Base-by-base conservation (phyloP, 495 filamentous ascomycete species). In the Schizothecium vesticola region DNA sequence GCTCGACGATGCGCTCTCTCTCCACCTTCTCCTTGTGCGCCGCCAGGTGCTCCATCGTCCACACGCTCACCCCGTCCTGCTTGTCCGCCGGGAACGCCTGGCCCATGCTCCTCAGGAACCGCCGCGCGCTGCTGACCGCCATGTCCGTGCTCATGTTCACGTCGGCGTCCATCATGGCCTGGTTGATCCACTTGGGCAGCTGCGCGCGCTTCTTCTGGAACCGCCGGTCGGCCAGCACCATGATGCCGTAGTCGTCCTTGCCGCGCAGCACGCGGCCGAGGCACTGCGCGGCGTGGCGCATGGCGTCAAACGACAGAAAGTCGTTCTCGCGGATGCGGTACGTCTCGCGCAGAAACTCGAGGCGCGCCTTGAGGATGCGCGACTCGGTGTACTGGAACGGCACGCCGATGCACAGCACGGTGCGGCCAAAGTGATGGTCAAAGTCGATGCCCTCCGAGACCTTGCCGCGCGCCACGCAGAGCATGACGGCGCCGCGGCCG, bases 361-460 rank as follows among this genome's bases (percentile, higher is more conserved):
- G 88, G 8, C 96, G 88, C 1, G 96, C 96, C 80, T 97, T 98
- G 33, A 99, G 84, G 68, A 99, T 98, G 31, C 95, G 89, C 2
- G 94, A 97, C 75, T 98, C 94, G 13, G 96, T 99, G 81, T 99
- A 99, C 78, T 99, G 96, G 82, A 97, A 99, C 0, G 96, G 96
- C 4, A 97, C 94, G 71, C 96, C 95, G 67, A 99, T 97, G 78
- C 93, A 97, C 12, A 99, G 75, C 82, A 99, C 96, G 1, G 94
- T 95, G 67, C 96, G 92, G 19, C 96, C 96, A 78, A 97, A 99
- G 71, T 99, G 94, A 73, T 99, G 95, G 76, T 99, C 96, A 73
- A 99, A 99, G 86, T 99, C 96, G 64, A 99, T 97, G 57, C 96
- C 96, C 73, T 99, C 96, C 2, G 89, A 92, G 3, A 99, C 96